Evolutionary conservation across 768 basidiomycete genomes (phyloP), one percentile per base, ranked within the genome.

Genomic region (Tricholoma saponaceum): DNA sequence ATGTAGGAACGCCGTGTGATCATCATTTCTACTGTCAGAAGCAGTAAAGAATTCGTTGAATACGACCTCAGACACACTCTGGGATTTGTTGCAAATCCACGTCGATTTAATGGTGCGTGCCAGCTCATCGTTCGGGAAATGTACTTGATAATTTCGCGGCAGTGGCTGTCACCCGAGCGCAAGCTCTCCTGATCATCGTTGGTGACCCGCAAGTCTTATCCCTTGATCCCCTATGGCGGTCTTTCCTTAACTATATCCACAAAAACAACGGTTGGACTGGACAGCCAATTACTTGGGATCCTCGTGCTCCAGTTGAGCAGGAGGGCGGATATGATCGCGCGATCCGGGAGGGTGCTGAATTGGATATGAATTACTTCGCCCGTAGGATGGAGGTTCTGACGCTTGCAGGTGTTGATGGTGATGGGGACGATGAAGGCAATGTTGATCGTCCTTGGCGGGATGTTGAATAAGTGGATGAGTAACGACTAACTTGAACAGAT

Each of bases 111-210:
- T 65, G 84, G 84, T 83, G 39, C 30, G 77, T 66, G n/a, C 30
- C 14, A 6, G 14, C 46, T 30, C 26, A 41, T 20, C 14, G 14
- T 20, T 14, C 23, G 14, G 2, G 22, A 26, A 8, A 18, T 37
- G 5, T 28, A 23, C 54, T 23, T 51, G 13, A 26, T 46, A 12
- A 18, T 22, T 28, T 20, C 47, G 26, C 50, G 47, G 22, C 60
- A 87, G 86, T 89, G 35, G 84, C 86, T 4, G 68, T 89, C 12
- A 89, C 86, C 0, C 83, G 86, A 12, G 84, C 85, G 0, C 79
- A 86, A 66, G 81, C 85, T 0, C 71, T 88, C 4, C 76, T 89
- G 14, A 80, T 87, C 59, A 71, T 87, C 50, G 68, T 89, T 49
- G 86, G 86, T 4, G 81, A 88, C 63, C 82, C 86, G 0, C 67